A percentile compares a stretch with the other conserved stretches of the same genome.
These are phyloP conservation scores for Atkinsonella hypoxylon DNA, from an alignment of 2,329 filamentous ascomycete species.

Conservation along the genomic window DNA sequence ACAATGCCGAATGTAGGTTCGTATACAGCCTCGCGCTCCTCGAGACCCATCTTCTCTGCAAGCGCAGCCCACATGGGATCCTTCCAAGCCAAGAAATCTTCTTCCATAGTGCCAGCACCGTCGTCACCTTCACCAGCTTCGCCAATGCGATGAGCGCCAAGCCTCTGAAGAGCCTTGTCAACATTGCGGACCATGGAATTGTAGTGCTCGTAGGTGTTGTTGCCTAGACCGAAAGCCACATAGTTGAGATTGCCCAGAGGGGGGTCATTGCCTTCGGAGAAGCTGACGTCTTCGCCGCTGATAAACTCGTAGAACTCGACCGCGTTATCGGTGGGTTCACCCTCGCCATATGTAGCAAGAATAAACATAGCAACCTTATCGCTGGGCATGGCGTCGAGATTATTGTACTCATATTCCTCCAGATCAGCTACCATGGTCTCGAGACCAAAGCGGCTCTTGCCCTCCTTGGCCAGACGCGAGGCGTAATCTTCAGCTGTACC, in stretches of 20 bases:
- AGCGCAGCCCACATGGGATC: conserved; percentile 95
- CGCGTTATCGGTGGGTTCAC: conserved; percentile 95
- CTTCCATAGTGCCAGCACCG: conserved; percentile 97
- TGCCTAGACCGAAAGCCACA: conserved; percentile 90
- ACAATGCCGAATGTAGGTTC: conserved; percentile 81
- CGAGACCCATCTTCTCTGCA: conserved; percentile 69
- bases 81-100: conserved; percentile 98
- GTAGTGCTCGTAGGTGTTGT: conserved; percentile 99
- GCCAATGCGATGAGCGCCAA: conserved; percentile 77
- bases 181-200: conserved; percentile 96
- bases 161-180: conserved; percentile 64
- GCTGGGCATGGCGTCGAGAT: conserved; percentile 73
- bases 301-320: conserved; percentile 99
- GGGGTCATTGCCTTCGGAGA: conserved; percentile 62
- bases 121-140: conserved; percentile 91
- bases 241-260: conserved; percentile 79
- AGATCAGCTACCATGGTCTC: conserved; percentile 98
- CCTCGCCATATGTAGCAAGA: conserved; percentile 93
- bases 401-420: conserved; percentile 96
- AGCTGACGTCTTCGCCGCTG: conserved; percentile 65
- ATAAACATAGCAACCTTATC: conserved; percentile 95
- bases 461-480: conserved; percentile 90
- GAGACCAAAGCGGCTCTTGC: conserved; percentile 87
- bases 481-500: conserved; percentile 98
- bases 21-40: conserved; percentile 93